Base-by-base conservation (phyloP, 2,329 filamentous ascomycete species). In the Exophiala sp. region DNA sequence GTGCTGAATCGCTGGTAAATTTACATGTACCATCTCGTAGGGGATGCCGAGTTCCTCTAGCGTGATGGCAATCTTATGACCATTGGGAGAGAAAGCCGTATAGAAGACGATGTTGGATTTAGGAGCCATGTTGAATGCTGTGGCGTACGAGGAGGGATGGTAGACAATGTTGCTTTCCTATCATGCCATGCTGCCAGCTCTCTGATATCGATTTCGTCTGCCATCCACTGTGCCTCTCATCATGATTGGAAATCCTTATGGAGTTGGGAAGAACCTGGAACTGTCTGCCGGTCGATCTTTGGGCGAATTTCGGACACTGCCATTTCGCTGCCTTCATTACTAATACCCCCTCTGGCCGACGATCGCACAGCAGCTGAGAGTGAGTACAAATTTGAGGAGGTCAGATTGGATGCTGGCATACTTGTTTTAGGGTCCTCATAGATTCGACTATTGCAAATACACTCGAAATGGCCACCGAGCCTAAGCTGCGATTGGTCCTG, bases 1-100 rank as follows among this genome's bases (percentile, higher is more conserved):
- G 65, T 94, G 89, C 14, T 77, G 79, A 67, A 90, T 88, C 58
- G 87, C 86, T 8, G 50, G 47, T n/a, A 54, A 20, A 36, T 54
- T 40, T 8, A 58, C 18, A 16, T 50, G 50, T 7, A 47, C 64
- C 1, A 62, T 41, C 20, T 67, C 66, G 54, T 71, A 70, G 0
- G 59, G 34, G 6, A 70, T 39, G 5, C 62, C 63, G 1, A 72
- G 65, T 47, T 72, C 69, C 47, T 72, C 68, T 1, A 71, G 57
- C 1, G 65, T 67, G 41, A 72, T 72, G 10, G 66, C 69, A 6
- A 63, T 64, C 43, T 72, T 72, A 55, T 69, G 60, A 14, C 69
- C 68, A 54, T 70, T 70, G 2, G 69, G 62, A 9, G 67, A 69
- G 16, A 58, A 44, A 50, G 61, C 68, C 40, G 61, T 64, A 50